Conservation (phyloP, 257 asterid species). For the Pogostemon cablin region DNA sequence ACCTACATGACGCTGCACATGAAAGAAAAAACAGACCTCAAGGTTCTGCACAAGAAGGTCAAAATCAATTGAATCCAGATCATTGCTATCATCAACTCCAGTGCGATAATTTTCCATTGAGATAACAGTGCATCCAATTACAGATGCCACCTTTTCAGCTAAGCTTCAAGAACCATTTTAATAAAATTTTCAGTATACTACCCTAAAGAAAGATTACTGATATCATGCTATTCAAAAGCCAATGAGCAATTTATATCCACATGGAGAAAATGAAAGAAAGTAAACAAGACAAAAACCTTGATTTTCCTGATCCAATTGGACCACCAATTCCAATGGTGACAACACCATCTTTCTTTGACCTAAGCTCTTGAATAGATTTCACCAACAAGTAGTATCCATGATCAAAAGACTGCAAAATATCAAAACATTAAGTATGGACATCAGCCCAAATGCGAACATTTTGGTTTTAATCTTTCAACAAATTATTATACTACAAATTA, state of each 20-base stretch:
- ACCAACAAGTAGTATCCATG: constrained; percentile 97
- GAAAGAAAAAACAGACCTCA: constrained; percentile 54
- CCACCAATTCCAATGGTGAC: constrained; percentile 98
- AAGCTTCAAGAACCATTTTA: constrained; percentile 76
- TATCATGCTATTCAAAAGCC: constrained; percentile 10
- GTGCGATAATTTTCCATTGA: constrained; percentile 97
- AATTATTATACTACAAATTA: not conserved
- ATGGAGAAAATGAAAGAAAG: constrained; percentile 10
- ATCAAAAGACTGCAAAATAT: constrained; percentile 81
- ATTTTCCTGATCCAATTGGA: constrained; percentile 97
- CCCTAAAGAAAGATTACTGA: constrained; percentile 23
- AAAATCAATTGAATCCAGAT: constrained; percentile 86
- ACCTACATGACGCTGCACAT: not conserved
- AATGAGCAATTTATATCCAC: not conserved
- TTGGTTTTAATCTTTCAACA: constrained; percentile 14
- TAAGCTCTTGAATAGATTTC: constrained; percentile 93
- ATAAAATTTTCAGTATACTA: constrained; percentile 30
- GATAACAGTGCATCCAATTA: constrained; percentile 83
- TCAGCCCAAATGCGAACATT: constrained; percentile 14
- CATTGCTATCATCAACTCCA: constrained; percentile 88
- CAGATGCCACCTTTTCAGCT: constrained; percentile 96
- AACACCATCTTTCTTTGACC: constrained; percentile 85
- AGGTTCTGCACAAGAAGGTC: constrained; percentile 86
- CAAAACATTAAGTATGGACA: constrained; percentile 23
- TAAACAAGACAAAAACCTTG: constrained; percentile 59